Evolutionary conservation across 2,329 filamentous ascomycete species (phyloP), one percentile per base, ranked within the genome.

Genomic region (Aspergillus sp.): DNA sequence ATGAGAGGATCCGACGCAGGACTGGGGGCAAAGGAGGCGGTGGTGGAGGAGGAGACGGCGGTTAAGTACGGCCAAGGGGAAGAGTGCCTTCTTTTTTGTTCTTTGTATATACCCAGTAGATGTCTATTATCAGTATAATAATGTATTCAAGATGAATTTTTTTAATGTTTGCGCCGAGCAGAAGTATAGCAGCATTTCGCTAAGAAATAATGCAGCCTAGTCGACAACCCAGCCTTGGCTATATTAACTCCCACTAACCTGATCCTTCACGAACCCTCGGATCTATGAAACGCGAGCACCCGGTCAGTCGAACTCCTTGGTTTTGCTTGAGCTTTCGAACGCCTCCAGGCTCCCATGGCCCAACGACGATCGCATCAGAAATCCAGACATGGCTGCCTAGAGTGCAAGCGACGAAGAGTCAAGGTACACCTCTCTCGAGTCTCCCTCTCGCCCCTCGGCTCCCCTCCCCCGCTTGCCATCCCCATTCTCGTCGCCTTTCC

Each of bases 301-400:
- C 45, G 54, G 53, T 34, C 19, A n/a, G 34, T 57, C 34, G 30
- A 57, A 30, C 28, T 57, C 54, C 5, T 56, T 23, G n/a, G 17
- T 19, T 34, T 13, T 41, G 7, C 48, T 28, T 52, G 25, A 34
- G 47, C 34, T 50, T 41, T 46, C 54, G 31, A 30, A 51, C 48
- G 56, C 31, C 49, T 23, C 34, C 34, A 41, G 9, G 34, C 34
- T 54, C 53, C 46, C 31, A 75, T 76, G 74, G 72, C 72, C 45
- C 70, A 74, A 55, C 68, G 74, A 70, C 66, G 72, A 70, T 68
- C 74, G 47, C 74, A 76, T 66, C 71, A 72, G 48, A 76, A 76
- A 68, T 76, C 74, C 43, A 69, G 74, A 25, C 72, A 74, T 54
- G 74, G 74, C 50, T 76, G 74, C 59, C 41, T 69, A 55, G 71